phyloP scores from a whole-genome alignment of 768 basidiomycete species.

The Royoungia palumana region DNA sequence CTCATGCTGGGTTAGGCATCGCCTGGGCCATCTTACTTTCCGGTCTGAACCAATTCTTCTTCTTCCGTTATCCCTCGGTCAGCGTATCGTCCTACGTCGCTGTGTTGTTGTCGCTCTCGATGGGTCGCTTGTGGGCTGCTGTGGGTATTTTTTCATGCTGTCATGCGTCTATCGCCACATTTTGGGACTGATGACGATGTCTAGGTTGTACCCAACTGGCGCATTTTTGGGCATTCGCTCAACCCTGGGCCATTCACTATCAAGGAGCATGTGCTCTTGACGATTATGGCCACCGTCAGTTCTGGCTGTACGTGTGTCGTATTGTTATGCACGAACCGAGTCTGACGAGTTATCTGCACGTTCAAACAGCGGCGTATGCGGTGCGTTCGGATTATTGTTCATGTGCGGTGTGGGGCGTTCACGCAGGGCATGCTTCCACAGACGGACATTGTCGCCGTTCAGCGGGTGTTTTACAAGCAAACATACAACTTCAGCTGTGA shows the following conservation, averaged over 20 bases:
- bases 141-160: conserved; percentile 14
- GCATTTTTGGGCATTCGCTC: conserved; percentile 55
- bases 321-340: neutral
- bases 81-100: conserved; percentile 52
- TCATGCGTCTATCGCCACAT: too few species aligned
- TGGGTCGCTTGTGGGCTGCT: conserved; percentile 65
- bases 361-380: conserved; percentile 44
- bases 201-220: conserved; percentile 48
- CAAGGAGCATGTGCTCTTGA: conserved; percentile 69
- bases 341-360: conserved; percentile 2
- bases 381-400: conserved; percentile 10
- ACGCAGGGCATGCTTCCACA: conserved; percentile 7
- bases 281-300: conserved; percentile 62
- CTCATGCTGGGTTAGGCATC: conserved; percentile 22
- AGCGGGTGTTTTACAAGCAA: conserved; percentile 65
- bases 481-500: conserved; percentile 48
- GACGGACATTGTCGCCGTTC: conserved; percentile 73
- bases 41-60: conserved; percentile 78
- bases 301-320: conserved; percentile 18
- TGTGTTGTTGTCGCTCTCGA: conserved; percentile 65
- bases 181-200: neutral
- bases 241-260: conserved; percentile 77
- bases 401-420: neutral
- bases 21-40: conserved; percentile 58
- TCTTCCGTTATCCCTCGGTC: conserved; percentile 59